phyloP scores from a whole-genome alignment of 257 asterid genomes.

The Orobanche coerulescens region DNA sequence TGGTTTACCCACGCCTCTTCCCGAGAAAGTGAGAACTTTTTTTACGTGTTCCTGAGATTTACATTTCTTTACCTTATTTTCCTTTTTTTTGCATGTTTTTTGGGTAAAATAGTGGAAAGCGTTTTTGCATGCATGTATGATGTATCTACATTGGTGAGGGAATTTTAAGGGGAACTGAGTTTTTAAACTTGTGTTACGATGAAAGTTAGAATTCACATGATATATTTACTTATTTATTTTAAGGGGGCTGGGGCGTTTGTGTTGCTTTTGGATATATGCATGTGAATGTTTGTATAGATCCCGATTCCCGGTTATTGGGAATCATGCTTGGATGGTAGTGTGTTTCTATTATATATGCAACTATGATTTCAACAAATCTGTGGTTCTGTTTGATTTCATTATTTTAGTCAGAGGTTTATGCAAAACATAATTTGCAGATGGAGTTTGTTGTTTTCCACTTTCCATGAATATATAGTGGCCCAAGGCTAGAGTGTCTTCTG shows the following conservation, averaged over 20 bases:
- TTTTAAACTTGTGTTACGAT: slow-evolving; percentile 16
- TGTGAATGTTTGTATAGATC: neutral
- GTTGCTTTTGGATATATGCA: neutral
- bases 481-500: too few species aligned
- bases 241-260: too few species aligned
- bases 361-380: neutral
- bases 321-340: neutral
- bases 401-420: neutral
- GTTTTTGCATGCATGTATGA: slow-evolving; percentile 15
- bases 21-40: slow-evolving; percentile 48
- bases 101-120: neutral
- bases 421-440: slow-evolving; percentile 3
- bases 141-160: slow-evolving; percentile 8
- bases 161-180: slow-evolving; percentile 8
- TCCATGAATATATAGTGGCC: too few species aligned
- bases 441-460: neutral
- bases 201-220: neutral
- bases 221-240: too few species aligned
- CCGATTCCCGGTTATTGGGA: neutral
- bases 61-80: neutral
- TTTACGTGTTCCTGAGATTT: neutral
- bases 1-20: slow-evolving; percentile 50
- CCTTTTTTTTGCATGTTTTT: slow-evolving; percentile 4
- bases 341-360: neutral
- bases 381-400: neutral